Base-by-base conservation (phyloP, 257 asterid species). In the Capsicum chinense region DNA sequence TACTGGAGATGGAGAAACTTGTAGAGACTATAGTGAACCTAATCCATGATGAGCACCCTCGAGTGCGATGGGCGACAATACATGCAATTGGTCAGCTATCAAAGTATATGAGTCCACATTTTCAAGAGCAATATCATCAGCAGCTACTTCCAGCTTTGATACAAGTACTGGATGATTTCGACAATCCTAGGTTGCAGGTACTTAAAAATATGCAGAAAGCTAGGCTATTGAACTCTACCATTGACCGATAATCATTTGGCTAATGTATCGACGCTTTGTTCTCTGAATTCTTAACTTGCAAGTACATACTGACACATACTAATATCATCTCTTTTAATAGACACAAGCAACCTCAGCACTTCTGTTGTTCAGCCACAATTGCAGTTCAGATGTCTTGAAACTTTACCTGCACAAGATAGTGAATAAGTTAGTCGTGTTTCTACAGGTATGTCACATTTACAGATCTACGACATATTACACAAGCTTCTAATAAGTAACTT, bases 51-150 rank as follows among this genome's bases (percentile, higher is more conserved):
- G 15, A 4, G 19, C 71, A 83, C 47, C 71, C 85, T 44, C 81
- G 82, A 50, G 85, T 83, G 56, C 82, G 82, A n/a, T 83, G 82
- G 85, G 81, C 81, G 10, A 60, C 82, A 42, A 57, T 83, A 42
- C 69, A 19, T 54, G 21, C 81, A 35, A 57, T 83, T 83, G 85
- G 85, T 39, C 69, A 83, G 56, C 35, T 83, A 13, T 83, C 85
- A 37, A 70, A 5, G 19, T 35, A 70, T 57, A n/a, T 83, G 63
- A 6, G 56, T 13, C 85, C 71, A 1, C 56, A 10, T 70, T 67
- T 56, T 42, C 85, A 70, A 52, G 69, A 56, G 15, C 11, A 39
- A 70, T 56, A 56, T 70, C 71, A 70, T 70, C 67, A 74, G 16
- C 79, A 83, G 47, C 4, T 83, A 48, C 59, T 83, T 57, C 85